phyloP scores from a whole-genome alignment of 2,329 filamentous ascomycete genomes.

The Monilinia vaccinii-corymbosi region DNA sequence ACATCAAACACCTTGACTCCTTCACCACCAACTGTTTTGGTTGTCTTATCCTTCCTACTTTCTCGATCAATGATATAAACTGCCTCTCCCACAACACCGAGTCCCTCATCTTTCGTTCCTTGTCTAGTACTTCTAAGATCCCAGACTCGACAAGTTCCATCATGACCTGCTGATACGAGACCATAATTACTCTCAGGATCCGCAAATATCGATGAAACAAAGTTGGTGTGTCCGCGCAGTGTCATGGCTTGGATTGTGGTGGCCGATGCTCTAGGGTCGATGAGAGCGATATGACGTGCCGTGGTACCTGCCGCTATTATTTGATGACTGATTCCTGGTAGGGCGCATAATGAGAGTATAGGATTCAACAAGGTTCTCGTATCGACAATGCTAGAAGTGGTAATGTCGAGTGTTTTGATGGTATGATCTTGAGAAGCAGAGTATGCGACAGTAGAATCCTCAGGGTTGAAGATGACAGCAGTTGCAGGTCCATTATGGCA shows the following conservation, averaged over 20 bases:
- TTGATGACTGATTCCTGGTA: constrained; percentile 47
- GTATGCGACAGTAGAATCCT: constrained; percentile 82
- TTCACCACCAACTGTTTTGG: constrained; percentile 61
- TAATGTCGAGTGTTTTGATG: constrained; percentile 81
- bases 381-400: constrained; percentile 69
- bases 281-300: constrained; percentile 80
- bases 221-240: constrained; percentile 81
- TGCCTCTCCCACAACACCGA: constrained; percentile 57
- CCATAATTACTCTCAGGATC: constrained; percentile 60
- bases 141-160: constrained; percentile 90
- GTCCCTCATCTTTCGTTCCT: constrained; percentile 49
- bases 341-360: constrained; percentile 67
- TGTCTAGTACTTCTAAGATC: constrained; percentile 68
- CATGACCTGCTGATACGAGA: constrained; percentile 83
- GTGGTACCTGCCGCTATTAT: constrained; percentile 67
- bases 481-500: constrained; percentile 66
- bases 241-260: constrained; percentile 76
- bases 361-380: constrained; percentile 77
- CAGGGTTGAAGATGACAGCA: constrained; percentile 73
- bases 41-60: constrained; percentile 51
- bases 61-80: constrained; percentile 70
- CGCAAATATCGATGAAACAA: constrained; percentile 43
- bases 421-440: constrained; percentile 87
- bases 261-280: constrained; percentile 77
- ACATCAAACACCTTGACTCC: constrained; percentile 87